Evolutionary conservation across 139 green algal species (phyloP), one percentile per base, ranked within the genome.

Genomic region (Chara braunii): DNA sequence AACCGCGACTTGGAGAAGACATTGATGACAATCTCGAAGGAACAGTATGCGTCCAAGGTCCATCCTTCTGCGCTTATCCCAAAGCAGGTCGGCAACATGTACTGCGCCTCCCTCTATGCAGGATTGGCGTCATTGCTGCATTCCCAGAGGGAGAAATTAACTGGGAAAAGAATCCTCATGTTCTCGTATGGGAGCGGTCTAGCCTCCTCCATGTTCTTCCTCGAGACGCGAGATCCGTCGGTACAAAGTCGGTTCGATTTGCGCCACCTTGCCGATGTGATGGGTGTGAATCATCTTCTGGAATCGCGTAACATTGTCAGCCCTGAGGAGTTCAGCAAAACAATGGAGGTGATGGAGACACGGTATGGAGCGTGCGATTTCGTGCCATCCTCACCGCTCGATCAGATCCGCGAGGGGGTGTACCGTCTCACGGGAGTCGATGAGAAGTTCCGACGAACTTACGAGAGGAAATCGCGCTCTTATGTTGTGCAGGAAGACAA

Each of bases 131-230:
- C 60, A 7, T 66, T 94, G 14, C 48, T 92, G 40, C 40, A 18
- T 26, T 48, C 18, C 18, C 40, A 26, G 40, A 59, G 50, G 12
- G 31, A 12, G 64, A 9, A 5, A 26, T 68, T 33, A 59, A 74
- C 60, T 43, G 43, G 5, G 81, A 54, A 64, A 31, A 67, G 80
- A 11, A 24, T 94, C 8, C 60, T 94, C 58, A 60, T 93, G 28
- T 94, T 84, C 74, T 80, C 60, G 9, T 94, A 89, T 48, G 88
- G 88, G 48, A 90, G 81, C 5, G 87, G 87, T 7, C 61, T 84
- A 3, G 55, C 78, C 1, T 70, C 81, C 1, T 60, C 72, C 11
- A 60, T 91, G 34, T 81, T 93, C 31, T 59, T 51, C 1, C 61
- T 94, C 4, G 36, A 62, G 26, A 81, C 52, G 0, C 70, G 78